Conservation (phyloP, 805 yeast genomes). For the Clavispora carvajalis region DNA sequence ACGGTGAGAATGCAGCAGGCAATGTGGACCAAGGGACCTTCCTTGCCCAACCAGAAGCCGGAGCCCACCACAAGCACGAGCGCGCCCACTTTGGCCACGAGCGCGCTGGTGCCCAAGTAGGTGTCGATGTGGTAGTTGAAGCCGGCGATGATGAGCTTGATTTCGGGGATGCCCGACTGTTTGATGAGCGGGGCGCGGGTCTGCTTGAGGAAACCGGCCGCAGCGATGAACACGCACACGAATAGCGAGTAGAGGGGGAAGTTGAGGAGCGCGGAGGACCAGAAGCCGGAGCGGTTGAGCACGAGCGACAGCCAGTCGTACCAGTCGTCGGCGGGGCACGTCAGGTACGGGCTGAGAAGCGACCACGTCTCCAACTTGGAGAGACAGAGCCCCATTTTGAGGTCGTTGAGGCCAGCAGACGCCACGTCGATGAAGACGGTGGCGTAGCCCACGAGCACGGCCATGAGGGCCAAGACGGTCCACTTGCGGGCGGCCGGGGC, state of each 20-base stretch:
- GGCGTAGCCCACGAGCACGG: constrained; percentile 43
- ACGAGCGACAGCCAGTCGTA: constrained; percentile 31
- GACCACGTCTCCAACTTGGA: constrained; percentile 35
- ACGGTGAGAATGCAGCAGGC: constrained; percentile 48
- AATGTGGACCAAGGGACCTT: constrained; percentile 82
- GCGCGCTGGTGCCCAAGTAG: constrained; percentile 47
- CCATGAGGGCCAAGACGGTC: constrained; percentile 41
- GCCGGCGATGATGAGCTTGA: constrained; percentile 65
- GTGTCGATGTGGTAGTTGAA: constrained; percentile 40
- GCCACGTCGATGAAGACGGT: constrained; percentile 46
- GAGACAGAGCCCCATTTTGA: constrained; percentile 49
- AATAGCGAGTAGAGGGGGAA: constrained; percentile 32
- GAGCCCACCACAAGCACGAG: constrained; percentile 63
- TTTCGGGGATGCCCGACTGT: constrained; percentile 68
- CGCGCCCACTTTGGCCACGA: constrained; percentile 54
- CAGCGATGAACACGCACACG: constrained; percentile 19
- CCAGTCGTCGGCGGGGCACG: constrained; percentile 40
- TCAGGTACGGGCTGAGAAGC: constrained; percentile 36
- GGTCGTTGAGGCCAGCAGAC: constrained; percentile 47
- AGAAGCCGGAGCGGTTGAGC: constrained; percentile 10
- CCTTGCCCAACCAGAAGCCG: constrained; percentile 81
- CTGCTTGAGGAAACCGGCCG: constrained; percentile 28
- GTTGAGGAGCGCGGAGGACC: constrained; percentile 22
- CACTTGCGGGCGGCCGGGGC: constrained; percentile 34
- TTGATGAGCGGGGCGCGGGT: constrained; percentile 23